Conservation (phyloP, 2,329 filamentous ascomycete species). For the Dothistroma septosporum region DNA sequence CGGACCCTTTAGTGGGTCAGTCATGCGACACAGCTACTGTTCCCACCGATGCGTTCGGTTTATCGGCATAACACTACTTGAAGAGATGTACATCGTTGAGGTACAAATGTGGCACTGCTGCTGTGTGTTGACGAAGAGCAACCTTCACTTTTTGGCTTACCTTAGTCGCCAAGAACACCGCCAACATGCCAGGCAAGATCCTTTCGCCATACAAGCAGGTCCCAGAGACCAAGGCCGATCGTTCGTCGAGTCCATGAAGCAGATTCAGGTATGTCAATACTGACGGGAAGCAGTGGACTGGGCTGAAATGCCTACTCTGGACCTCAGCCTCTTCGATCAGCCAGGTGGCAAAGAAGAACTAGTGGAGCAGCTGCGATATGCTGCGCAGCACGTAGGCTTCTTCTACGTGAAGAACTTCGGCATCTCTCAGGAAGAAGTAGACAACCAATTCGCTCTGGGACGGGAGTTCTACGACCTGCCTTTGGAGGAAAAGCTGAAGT, state of each 20-base stretch:
- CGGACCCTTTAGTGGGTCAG: conserved; percentile 11
- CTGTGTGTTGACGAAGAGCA: not conserved
- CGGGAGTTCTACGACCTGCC: conserved; percentile 55
- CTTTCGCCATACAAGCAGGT: conserved; percentile 29
- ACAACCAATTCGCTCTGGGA: conserved; percentile 58
- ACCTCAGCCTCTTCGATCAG: conserved; percentile 51
- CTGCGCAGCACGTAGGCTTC: conserved; percentile 46
- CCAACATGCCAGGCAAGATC: conserved; percentile 20
- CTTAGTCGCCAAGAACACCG: not conserved
- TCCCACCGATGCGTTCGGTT: conserved; percentile 6
- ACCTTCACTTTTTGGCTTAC: not conserved
- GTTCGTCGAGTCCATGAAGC: conserved; percentile 3
- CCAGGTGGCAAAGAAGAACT: conserved; percentile 52
- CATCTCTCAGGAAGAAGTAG: conserved; percentile 55
- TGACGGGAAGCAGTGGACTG: conserved; percentile 34
- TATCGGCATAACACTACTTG: conserved; percentile 12
- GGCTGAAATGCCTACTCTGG: conserved; percentile 56
- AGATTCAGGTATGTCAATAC: not conserved
- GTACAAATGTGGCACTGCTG: not conserved
- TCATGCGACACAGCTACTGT: conserved; percentile 6
- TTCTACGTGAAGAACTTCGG: conserved; percentile 64
- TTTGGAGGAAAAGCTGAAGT: conserved; percentile 56
- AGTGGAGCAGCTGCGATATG: conserved; percentile 52
- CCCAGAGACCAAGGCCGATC: conserved; percentile 32
- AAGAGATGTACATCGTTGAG: not conserved